Base-by-base conservation (phyloP, 495 filamentous ascomycete species). In the Tetracladium setigerum region DNA sequence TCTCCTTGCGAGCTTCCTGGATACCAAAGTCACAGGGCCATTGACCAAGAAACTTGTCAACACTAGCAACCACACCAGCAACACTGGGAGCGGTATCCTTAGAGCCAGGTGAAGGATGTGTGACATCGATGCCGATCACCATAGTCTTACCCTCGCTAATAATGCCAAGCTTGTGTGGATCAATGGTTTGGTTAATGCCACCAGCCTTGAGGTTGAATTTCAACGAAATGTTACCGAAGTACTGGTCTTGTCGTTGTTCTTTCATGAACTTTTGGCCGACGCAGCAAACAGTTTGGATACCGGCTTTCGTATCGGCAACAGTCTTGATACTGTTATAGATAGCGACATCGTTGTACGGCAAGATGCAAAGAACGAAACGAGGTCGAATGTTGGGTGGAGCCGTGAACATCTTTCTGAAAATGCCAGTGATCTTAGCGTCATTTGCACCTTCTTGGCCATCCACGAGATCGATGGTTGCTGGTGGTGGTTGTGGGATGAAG, bases 161-260 rank as follows among this genome's bases (percentile, higher is more conserved):
- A n/a, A 87, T 59, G 7, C 69, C 72, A 2, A 83, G 64, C n/a
- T 73, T 69, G 0, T 61, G 49, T 0, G 62, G 38, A 0, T 62
- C 52, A 0, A 95, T 56, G 4, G 55, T 60, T 56, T 95, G 87
- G 50, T 95, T 95, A 15, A 71, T 63, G 0, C 91, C 91, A 5
- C 88, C 87, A 47, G 83, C 71, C 64, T 95, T 95, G 37, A 94
- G 62, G 59, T 95, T 95, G 64, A 94, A 77, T 60, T 90, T 95
- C 16, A 94, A 62, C 5, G 68, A 84, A 1, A 91, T 69, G 49
- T 94, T 95, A 53, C 82, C 83, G 31, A 78, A 78, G 56, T 86
- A 87, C 32, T 79, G 75, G 0, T 53, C 33, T 31, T 73, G 65
- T 0, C 66, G 56, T 8, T 57, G 55, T 0, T 34, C 38, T 32